Evolutionary conservation across 805 yeast genomes (phyloP).

Genomic region (Kodamaea laetipori): DNA sequence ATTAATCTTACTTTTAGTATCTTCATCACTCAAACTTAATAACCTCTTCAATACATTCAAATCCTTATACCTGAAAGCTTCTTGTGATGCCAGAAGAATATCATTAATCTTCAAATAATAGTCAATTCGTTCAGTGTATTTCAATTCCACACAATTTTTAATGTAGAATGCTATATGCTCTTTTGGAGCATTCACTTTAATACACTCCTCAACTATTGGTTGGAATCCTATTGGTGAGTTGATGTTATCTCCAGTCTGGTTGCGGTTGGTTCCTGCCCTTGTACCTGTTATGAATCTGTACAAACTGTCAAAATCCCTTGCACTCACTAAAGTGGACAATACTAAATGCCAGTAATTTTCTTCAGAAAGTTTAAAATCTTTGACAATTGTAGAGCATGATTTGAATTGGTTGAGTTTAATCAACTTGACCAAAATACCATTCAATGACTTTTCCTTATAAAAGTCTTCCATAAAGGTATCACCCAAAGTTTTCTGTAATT

Average conservation of each 20-base stretch:
- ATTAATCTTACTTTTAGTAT: slow-evolving; percentile 19
- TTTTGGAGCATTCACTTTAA: slow-evolving; percentile 51
- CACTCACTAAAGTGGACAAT: slow-evolving; percentile 47
- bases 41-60: slow-evolving; percentile 20
- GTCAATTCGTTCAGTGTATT: slow-evolving; percentile 49
- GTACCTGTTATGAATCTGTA: slow-evolving; percentile 32
- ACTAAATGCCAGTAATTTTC: slow-evolving; percentile 57
- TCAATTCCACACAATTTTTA: slow-evolving; percentile 47
- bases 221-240: slow-evolving; percentile 74
- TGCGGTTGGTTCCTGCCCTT: slow-evolving; percentile 13
- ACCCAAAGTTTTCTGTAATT: slow-evolving; percentile 32
- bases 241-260: slow-evolving; percentile 40
- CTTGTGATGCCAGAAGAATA: slow-evolving; percentile 50
- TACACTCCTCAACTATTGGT: slow-evolving; percentile 59
- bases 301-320: slow-evolving; percentile 57
- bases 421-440: slow-evolving; percentile 28
- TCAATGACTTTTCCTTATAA: slow-evolving; percentile 28
- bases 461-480: slow-evolving; percentile 38
- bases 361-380: slow-evolving; percentile 59
- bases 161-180: slow-evolving; percentile 65
- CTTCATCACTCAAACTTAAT: slow-evolving; percentile 26
- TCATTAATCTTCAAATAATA: slow-evolving; percentile 58
- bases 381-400: slow-evolving; percentile 49
- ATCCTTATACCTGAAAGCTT: slow-evolving; percentile 49
- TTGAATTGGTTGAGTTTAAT: slow-evolving; percentile 49